These are phyloP conservation scores for Dictyostelium purpureum DNA, from an alignment of 78 protist species.

Conservation along the genomic window DNA sequence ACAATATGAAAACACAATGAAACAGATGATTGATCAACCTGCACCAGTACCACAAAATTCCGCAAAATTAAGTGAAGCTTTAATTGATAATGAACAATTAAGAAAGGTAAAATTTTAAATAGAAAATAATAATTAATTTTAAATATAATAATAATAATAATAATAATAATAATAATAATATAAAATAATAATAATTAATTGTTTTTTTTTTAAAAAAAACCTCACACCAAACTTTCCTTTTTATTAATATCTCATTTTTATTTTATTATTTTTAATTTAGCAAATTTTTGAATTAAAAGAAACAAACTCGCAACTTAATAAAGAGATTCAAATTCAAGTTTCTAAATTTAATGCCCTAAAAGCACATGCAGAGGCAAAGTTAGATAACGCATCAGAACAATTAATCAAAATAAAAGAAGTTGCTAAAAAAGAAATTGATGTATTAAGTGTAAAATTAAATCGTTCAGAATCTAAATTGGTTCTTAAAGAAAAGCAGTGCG, in stretches of 20 bases:
- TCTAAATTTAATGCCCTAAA: constrained; percentile 59
- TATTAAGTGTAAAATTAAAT: constrained; percentile 46
- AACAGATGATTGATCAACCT: constrained; percentile 74
- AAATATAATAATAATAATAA: too few species aligned
- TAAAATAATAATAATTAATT: too few species aligned
- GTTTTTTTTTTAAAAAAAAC: too few species aligned
- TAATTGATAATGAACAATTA: constrained; percentile 47
- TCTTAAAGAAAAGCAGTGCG: constrained; percentile 47
- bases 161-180: too few species aligned
- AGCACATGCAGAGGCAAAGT: constrained; percentile 71
- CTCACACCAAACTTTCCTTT: neutral
- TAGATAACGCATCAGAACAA: constrained; percentile 68
- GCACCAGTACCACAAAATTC: constrained; percentile 66
- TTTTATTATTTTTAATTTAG: too few species aligned
- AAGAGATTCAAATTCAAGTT: constrained; percentile 35
- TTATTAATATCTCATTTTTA: neutral
- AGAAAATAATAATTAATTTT: too few species aligned
- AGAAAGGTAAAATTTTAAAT: constrained; percentile 30
- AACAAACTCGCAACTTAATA: neutral
- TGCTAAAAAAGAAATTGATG: constrained; percentile 69
- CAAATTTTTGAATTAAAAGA: constrained; percentile 36
- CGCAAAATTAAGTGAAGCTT: constrained; percentile 31
- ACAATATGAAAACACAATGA: constrained; percentile 62
- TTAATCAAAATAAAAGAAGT: constrained; percentile 38
- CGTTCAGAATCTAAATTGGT: constrained; percentile 22